Base-by-base conservation (phyloP, 495 filamentous ascomycete species). In the Massariosphaeria phaeospora region DNA sequence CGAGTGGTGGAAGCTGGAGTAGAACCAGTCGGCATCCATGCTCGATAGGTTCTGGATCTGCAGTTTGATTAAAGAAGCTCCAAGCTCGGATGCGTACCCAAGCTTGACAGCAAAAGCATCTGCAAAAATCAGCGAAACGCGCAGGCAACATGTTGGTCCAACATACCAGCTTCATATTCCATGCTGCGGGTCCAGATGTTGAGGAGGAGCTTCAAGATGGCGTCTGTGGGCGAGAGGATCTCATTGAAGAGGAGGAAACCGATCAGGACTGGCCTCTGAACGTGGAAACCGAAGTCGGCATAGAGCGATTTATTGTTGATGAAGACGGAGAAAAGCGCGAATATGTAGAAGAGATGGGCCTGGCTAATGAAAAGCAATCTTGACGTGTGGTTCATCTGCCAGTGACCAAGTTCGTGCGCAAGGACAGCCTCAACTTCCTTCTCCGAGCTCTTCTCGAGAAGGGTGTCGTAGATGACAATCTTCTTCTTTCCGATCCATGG, bases 11-110 rank as follows among this genome's bases (percentile, higher is more conserved):
- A 97, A 98, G 74, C 84, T 91, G 23, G 94, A 90, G 70, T 96
- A 98, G 74, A 96, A 79, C 86, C 85, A 94, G 69, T 98, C 94
- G 34, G 93, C 93, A 69, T 98, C 94, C 91, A 97, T 96, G 51
- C 87, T 94, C 73, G 88, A 91, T 51, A 98, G 77, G 66, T 98
- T 98, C 73, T 97, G 89, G 69, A 96, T 88, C 70, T 98, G 93
- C 33, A 98, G 85, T 75, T 97, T 98, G 72, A 97, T 87, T 55
- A 98, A 78, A 13, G 88, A 90, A 52, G 80, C 73, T 9, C 90
- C 88, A 24, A 98, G 83, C 64, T 96, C 84, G 20, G 77, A 73
- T n/a, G 82, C 82, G 71, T 94, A 96, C 18, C 94, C 93, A 7
- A 95, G 83, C 15, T 79, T 76, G 57, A 83, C 76, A 41, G 91